A percentile compares a stretch with the other conserved stretches of the same genome.
Conservation (phyloP, 306 rosid genomes). For the Vigna radiata region DNA sequence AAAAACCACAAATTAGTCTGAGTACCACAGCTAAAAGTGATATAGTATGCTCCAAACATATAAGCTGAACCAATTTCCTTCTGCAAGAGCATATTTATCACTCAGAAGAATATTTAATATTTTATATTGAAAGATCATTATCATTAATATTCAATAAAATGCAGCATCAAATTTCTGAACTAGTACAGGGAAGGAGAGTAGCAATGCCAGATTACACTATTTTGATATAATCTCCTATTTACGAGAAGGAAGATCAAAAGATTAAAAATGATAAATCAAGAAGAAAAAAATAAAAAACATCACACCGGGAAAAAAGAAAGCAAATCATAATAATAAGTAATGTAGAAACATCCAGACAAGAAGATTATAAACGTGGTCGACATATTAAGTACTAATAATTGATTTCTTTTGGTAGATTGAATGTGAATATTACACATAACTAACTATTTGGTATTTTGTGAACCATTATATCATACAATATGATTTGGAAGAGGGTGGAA, state of each 20-base stretch:
- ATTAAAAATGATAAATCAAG: background rate
- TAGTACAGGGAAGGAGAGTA: constrained; percentile 1
- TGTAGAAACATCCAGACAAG: constrained; percentile 7
- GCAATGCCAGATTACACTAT: constrained; percentile 8
- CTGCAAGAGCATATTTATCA: constrained; percentile 1
- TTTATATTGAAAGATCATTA: background rate
- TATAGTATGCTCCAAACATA: background rate
- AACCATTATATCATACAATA: constrained; percentile 11
- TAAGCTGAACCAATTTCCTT: constrained; percentile 9
- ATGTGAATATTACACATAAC: background rate
- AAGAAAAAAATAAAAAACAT: background rate
- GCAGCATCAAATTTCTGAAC: constrained; percentile 13
- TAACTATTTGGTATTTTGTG: background rate
- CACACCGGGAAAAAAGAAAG: constrained; percentile 1
- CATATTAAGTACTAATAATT: constrained; percentile 5
- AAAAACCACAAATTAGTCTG: constrained; percentile 1
- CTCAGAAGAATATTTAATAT: background rate
- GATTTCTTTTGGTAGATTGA: constrained; percentile 4
- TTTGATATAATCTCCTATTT: background rate
- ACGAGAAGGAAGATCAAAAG: background rate
- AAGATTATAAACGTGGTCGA: background rate
- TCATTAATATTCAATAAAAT: background rate
- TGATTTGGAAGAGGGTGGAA: background rate
- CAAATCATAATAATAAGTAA: background rate
- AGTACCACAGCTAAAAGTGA: background rate